Percentiles rank a stretch among this genome's conserved stretches.
phyloP scores from a whole-genome alignment of 2,329 filamentous ascomycete species.

The Mariannaea sp. region DNA sequence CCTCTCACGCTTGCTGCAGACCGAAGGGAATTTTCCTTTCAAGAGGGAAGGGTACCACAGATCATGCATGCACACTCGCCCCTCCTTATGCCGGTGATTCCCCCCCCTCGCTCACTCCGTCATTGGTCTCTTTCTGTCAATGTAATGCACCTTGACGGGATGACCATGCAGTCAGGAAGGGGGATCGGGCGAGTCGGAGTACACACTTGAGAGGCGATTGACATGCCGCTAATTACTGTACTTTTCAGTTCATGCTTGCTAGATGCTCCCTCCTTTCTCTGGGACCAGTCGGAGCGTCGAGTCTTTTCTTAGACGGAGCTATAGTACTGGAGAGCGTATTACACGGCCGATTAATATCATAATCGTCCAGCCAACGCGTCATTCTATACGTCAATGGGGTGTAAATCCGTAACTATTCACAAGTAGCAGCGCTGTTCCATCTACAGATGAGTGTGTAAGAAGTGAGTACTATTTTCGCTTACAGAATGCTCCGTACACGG shows the following conservation, averaged over 20 bases:
- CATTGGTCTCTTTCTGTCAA: conserved; percentile 16
- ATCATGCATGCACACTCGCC: conserved; percentile 14
- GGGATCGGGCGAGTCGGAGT: conserved; percentile 20
- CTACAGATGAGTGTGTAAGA: too few species aligned
- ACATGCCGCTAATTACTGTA: conserved; percentile 9
- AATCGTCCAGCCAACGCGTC: neutral
- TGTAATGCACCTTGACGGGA: conserved; percentile 8
- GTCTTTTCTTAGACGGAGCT: too few species aligned
- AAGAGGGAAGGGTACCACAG: conserved; percentile 3
- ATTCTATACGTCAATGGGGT: too few species aligned
- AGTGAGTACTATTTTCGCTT: too few species aligned
- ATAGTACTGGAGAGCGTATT: too few species aligned
- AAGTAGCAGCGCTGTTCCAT: too few species aligned
- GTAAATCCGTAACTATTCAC: too few species aligned
- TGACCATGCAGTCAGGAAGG: conserved; percentile 13
- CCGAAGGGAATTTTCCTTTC: neutral
- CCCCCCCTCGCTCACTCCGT: neutral
- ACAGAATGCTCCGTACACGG: too few species aligned
- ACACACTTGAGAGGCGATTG: neutral
- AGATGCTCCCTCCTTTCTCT: conserved; percentile 2
- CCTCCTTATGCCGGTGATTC: conserved; percentile 17
- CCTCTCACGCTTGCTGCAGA: conserved; percentile 13
- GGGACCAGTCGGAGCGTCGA: conserved; percentile 6
- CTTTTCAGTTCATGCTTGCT: conserved; percentile 4
- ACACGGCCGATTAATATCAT: conserved; percentile 3